Evolutionary conservation across 2,329 filamentous ascomycete genomes (phyloP), one percentile per base, ranked within the genome.

Genomic region (Apiospora aurea): DNA sequence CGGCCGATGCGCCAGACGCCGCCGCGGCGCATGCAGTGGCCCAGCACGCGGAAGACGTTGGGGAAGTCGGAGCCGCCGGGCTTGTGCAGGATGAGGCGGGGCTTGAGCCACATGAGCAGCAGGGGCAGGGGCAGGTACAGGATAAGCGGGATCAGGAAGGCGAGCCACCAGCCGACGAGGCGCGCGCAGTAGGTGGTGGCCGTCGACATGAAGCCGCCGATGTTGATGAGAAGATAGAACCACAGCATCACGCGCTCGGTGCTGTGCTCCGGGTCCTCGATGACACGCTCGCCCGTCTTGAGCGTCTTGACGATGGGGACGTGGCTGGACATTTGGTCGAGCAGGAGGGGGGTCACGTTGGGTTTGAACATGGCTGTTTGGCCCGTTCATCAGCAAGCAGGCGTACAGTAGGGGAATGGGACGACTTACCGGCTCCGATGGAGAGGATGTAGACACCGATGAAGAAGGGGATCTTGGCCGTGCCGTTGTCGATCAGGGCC

Each of bases 311-410:
- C 85, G 67, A 82, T 85, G 24, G 87, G 85, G 41, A 87, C 87
- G 7, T 88, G 88, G 34, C 86, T 85, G 4, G 83, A 85, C 76
- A 91, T 87, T 77, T 93, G 91, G 74, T 93, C 91, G 13, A 92
- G 88, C 41, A 93, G 86, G n/a, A 92, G 82, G 0, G 91, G 90
- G 0, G 90, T 89, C 47, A 95, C 90, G 74, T 94, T 94, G 46
- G 91, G 83, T 83, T 95, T 95, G 86, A 94, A 94, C 81, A 85
- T 85, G 73, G 82, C 75, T 75, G 47, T n/a, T 4, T 1, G 5
- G 2, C 41, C 14, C 8, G 41, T 43, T 2, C 14, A 26, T 67
- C 13, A 18, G 6, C 10, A 67, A 8, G 38, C 46, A 24, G 16
- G 2, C 18, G 34, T 73, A 69, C 11, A 11, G 1, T 72, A 71